Percentiles rank a stretch among this genome's conserved stretches.
Conservation (phyloP, 73 alveolate species). For the Breviolum minutum region DNA sequence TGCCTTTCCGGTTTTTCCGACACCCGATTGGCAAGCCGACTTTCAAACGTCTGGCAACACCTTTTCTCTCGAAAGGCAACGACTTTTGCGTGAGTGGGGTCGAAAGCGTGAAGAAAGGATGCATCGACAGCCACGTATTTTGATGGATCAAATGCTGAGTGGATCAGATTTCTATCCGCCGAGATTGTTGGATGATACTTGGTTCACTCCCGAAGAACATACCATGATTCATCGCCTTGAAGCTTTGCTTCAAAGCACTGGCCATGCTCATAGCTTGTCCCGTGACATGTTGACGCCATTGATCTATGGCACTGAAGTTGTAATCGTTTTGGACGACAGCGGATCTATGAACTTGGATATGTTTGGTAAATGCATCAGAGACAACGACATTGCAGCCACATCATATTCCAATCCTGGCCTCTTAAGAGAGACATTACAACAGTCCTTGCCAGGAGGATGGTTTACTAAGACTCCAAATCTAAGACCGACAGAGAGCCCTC, state of each 20-base stretch:
- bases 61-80: not conserved
- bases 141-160: constrained; percentile 79
- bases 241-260: constrained; percentile 10
- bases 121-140: not conserved
- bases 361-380: constrained; percentile 26
- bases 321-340: constrained; percentile 54
- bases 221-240: constrained; percentile 21
- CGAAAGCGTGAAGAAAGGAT: constrained; percentile 8
- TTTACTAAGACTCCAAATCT: not conserved
- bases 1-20: not conserved
- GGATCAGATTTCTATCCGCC: constrained; percentile 62
- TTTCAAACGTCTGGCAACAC: not conserved
- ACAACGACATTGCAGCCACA: not conserved
- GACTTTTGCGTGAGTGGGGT: constrained; percentile 51
- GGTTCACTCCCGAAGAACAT: constrained; percentile 58
- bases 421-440: not conserved
- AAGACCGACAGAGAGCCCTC: not conserved
- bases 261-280: constrained; percentile 84
- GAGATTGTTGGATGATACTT: constrained; percentile 44
- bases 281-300: constrained; percentile 54
- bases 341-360: constrained; percentile 82
- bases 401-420: not conserved
- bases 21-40: no score
- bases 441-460: constrained; percentile 78
- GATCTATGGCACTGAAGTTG: constrained; percentile 55